Evolutionary conservation across 140 eudicot genomes (phyloP).

Genomic region (Oenanthe javanica): DNA sequence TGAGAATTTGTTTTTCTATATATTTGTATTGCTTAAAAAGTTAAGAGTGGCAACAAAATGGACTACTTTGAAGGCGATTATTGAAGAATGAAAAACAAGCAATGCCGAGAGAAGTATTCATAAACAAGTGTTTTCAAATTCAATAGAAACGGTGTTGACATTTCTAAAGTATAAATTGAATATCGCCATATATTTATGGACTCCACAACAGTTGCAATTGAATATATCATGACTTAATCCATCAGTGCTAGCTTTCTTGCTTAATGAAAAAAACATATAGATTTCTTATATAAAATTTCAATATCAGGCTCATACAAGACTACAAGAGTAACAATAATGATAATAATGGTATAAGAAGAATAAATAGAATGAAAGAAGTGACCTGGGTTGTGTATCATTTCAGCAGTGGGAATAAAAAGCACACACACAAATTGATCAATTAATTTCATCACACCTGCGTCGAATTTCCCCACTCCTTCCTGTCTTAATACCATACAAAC

Average conservation of each 20-base stretch:
- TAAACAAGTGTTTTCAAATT: neutral
- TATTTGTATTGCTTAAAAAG: neutral
- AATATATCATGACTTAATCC: neutral
- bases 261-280: neutral
- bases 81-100: neutral
- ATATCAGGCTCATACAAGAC: conserved; percentile 2
- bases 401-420: neutral
- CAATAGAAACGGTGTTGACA: neutral
- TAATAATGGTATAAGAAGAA: neutral
- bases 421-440: conserved; percentile 11
- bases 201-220: neutral
- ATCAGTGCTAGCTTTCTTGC: neutral
- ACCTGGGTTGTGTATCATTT: neutral
- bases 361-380: neutral
- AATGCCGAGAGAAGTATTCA: neutral
- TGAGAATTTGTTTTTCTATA: neutral
- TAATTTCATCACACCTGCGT: conserved; percentile 67
- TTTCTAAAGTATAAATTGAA: neutral
- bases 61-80: neutral
- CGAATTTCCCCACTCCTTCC: conserved; percentile 59
- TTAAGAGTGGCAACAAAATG: neutral
- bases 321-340: neutral
- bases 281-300: neutral
- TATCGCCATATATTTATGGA: neutral
- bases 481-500: conserved; percentile 52